Conservation (phyloP, 345 rosid genomes). For the Acer negundo region DNA sequence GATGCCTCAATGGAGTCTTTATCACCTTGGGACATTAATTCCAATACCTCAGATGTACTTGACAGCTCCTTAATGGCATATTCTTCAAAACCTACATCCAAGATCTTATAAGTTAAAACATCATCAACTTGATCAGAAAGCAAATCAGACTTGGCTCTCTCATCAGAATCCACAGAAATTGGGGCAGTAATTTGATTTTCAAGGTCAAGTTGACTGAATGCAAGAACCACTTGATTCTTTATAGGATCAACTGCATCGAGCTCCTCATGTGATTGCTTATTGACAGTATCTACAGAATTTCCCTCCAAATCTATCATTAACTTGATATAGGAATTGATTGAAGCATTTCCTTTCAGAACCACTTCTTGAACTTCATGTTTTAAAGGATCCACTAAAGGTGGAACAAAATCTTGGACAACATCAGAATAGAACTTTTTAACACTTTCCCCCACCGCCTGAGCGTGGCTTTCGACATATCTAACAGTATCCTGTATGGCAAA, state of each 20-base stretch:
- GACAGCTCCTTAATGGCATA: slow-evolving; percentile 25
- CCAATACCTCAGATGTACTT: slow-evolving; percentile 20
- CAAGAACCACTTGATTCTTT: slow-evolving; percentile 16
- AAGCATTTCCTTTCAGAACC: slow-evolving; percentile 23
- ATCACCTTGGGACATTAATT: slow-evolving; percentile 16
- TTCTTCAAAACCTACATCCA: slow-evolving; percentile 30
- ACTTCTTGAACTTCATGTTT: slow-evolving; percentile 33
- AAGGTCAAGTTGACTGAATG: slow-evolving; percentile 1
- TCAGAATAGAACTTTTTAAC: slow-evolving; percentile 45
- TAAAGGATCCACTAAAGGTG: slow-evolving; percentile 29
- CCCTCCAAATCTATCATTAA: slow-evolving; percentile 22
- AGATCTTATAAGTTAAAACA: slow-evolving; percentile 14
- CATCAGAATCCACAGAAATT: slow-evolving; percentile 17
- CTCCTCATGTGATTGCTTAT: slow-evolving; percentile 20
- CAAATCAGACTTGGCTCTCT: slow-evolving; percentile 23
- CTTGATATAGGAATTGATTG: slow-evolving; percentile 12
- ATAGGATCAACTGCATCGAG: slow-evolving; percentile 9
- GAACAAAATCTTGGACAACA: slow-evolving; percentile 36
- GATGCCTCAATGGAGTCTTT: slow-evolving; percentile 20
- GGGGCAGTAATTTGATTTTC: background rate
- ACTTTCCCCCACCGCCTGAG: slow-evolving; percentile 39
- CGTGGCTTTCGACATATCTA: slow-evolving; percentile 48
- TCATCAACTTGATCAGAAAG: slow-evolving; percentile 16
- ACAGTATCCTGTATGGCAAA: slow-evolving; percentile 39
- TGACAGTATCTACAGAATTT: slow-evolving; percentile 14